A percentile compares a stretch with the other conserved stretches of the same genome.
phyloP scores from a whole-genome alignment of 2,329 filamentous ascomycete species.

The Fusarium torulosum region DNA sequence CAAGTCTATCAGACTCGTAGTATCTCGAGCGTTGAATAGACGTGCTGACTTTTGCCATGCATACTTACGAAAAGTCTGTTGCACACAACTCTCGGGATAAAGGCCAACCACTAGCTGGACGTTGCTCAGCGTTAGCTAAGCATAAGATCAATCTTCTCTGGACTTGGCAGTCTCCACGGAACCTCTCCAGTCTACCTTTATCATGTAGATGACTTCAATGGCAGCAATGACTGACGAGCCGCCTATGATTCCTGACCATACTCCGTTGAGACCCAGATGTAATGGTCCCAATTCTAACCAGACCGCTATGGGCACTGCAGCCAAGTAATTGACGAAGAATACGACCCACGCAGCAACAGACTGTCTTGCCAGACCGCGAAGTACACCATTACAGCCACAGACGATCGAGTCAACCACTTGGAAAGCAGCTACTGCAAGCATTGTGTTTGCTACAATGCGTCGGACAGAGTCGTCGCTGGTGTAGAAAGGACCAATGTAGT shows the following conservation, averaged over 20 bases:
- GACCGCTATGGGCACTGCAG: constrained; percentile 28
- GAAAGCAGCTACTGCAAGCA: constrained; percentile 22
- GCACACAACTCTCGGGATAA: too few species aligned
- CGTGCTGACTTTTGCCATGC: too few species aligned
- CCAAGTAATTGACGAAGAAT: constrained; percentile 32
- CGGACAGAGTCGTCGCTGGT: constrained; percentile 18
- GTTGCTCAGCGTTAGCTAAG: too few species aligned
- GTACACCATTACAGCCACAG: constrained; percentile 32
- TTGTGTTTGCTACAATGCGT: constrained; percentile 4
- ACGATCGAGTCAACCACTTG: constrained; percentile 27
- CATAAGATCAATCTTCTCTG: constrained; percentile 17
- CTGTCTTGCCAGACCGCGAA: constrained; percentile 30
- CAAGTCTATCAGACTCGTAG: too few species aligned
- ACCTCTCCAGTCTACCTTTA: constrained; percentile 28
- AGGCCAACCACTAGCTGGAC: too few species aligned
- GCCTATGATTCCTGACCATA: constrained; percentile 35
- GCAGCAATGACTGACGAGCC: constrained; percentile 10
- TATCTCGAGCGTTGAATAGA: too few species aligned
- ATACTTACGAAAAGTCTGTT: too few species aligned
- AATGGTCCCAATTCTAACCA: constrained; percentile 28
- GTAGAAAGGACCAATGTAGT: constrained; percentile 25
- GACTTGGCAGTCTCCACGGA: constrained; percentile 19
- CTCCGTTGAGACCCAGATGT: constrained; percentile 16
- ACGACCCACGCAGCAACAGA: constrained; percentile 34
- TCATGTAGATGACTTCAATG: constrained; percentile 26